Evolutionary conservation across 2,329 filamentous ascomycete genomes (phyloP).

Genomic region (Ascochyta koolunga): DNA sequence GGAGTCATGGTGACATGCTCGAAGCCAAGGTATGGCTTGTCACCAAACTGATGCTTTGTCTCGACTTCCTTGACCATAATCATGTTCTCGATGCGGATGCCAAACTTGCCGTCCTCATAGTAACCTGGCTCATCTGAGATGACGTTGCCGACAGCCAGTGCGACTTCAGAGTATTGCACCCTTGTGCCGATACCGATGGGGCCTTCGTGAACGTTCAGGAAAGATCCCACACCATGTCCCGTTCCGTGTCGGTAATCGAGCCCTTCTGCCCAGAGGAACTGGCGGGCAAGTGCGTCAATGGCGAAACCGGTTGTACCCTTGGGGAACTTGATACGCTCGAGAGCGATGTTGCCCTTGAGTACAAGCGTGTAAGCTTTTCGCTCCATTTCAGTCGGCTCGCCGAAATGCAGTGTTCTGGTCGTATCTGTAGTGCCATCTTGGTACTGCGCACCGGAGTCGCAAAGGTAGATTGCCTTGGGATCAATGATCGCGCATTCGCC

Average conservation of each 20-base stretch:
- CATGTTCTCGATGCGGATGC: constrained; percentile 96
- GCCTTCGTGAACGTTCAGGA: constrained; percentile 94
- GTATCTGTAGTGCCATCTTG: constrained; percentile 95
- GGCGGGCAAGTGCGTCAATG: constrained; percentile 84
- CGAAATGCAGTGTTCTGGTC: constrained; percentile 91
- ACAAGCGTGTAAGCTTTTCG: constrained; percentile 92
- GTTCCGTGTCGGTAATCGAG: constrained; percentile 96
- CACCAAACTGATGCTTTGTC: constrained; percentile 86
- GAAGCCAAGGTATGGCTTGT: constrained; percentile 92
- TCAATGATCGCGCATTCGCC: constrained; percentile 84
- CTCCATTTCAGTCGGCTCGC: constrained; percentile 80
- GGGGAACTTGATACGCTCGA: constrained; percentile 87
- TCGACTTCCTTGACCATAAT: constrained; percentile 88
- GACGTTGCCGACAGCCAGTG: constrained; percentile 89
- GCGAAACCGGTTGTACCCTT: constrained; percentile 95
- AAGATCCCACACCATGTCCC: constrained; percentile 93
- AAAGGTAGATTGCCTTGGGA: constrained; percentile 85
- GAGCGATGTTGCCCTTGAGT: constrained; percentile 88
- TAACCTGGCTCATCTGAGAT: constrained; percentile 96
- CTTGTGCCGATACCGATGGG: constrained; percentile 95
- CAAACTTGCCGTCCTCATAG: constrained; percentile 94
- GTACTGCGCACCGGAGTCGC: constrained; percentile 97
- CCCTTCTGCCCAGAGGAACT: constrained; percentile 90
- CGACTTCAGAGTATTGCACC: constrained; percentile 88
- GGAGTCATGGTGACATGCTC: constrained; percentile 98